Base-by-base conservation (phyloP, 306 rosid species). In the Lagenaria siceraria region DNA sequence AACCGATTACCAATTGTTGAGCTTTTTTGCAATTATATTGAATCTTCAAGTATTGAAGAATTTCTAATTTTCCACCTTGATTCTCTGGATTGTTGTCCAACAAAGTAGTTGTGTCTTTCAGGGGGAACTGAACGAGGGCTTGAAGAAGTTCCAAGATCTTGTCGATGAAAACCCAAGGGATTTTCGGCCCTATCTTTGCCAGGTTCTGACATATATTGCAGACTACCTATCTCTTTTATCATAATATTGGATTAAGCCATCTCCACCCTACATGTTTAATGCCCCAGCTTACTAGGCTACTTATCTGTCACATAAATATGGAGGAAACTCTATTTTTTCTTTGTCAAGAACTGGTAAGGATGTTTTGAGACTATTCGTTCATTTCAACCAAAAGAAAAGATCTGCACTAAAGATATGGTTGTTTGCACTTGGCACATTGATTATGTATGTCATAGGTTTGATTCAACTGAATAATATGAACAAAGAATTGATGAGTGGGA, bases 151-250 rank as follows among this genome's bases (percentile, higher is more conserved):
- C 82, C 96, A 89, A 83, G 89, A 82, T 77, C 85, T 94, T 74
- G 85, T 89, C 15, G 79, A 85, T 19, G 92, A 90, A 59, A 86
- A 94, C 85, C 95, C 92, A 74, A 87, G 93, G 55, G 97, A 94
- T 86, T 94, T 94, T 82, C 89, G 97, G 69, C 97, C 97, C 77
- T 92, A 92, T 87, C 94, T 94, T 81, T 92, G 94, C 80, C 91
- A 83, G 96, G 98, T 92, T 56, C 42, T 22, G 22, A 70, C 56
- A 22, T 25, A 71, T 22, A 10, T 14, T 71, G 21, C 58, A 14
- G 11, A 12, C n/a, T 24, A 6, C 27, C 38, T 1, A 27, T 9
- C 59, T 25, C 35, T 48, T 72, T 49, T 49, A 46, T 27, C 7
- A 18, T 72, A 72, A 18, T 46, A 24, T 69, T 48, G 33, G 31